A percentile compares a stretch with the other conserved stretches of the same genome.
These are phyloP conservation scores for Dioscorea zingiberensis DNA, from an alignment of 106 monocot species.

Conservation along the genomic window DNA sequence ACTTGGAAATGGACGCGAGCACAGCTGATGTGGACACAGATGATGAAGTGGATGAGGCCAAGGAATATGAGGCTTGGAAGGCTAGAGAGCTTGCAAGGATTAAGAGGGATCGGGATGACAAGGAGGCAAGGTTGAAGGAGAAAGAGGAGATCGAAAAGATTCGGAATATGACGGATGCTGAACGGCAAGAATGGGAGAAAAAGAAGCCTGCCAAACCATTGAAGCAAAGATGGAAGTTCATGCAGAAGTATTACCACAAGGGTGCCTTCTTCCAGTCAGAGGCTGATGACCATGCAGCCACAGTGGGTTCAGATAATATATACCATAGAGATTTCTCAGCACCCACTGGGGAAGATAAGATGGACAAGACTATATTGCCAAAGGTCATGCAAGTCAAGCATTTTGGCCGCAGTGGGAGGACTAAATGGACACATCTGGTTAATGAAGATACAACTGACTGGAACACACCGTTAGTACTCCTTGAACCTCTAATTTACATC, in stretches of 20 bases:
- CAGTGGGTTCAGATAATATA: constrained; percentile 56
- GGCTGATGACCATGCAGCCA: constrained; percentile 48
- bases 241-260: constrained; percentile 98
- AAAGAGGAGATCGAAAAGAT: constrained; percentile 97
- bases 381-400: constrained; percentile 99
- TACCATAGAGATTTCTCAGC: constrained; percentile 78
- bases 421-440: constrained; percentile 99
- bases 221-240: constrained; percentile 96
- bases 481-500: background rate
- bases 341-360: constrained; percentile 91
- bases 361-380: constrained; percentile 92
- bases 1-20: constrained; percentile 65
- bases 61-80: constrained; percentile 98
- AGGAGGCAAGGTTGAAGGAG: constrained; percentile 88
- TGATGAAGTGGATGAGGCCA: constrained; percentile 90
- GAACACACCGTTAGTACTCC: constrained; percentile 75
- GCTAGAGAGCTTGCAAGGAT: constrained; percentile 84
- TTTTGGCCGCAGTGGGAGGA: constrained; percentile 94
- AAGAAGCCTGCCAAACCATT: constrained; percentile 35
- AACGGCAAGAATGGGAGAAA: constrained; percentile 88
- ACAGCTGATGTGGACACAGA: constrained; percentile 85
- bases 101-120: constrained; percentile 93
- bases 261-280: constrained; percentile 89
- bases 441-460: constrained; percentile 97
- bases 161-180: constrained; percentile 97